phyloP scores from a whole-genome alignment of 352 stramenopile genomes.

The Peronospora tabacina region DNA sequence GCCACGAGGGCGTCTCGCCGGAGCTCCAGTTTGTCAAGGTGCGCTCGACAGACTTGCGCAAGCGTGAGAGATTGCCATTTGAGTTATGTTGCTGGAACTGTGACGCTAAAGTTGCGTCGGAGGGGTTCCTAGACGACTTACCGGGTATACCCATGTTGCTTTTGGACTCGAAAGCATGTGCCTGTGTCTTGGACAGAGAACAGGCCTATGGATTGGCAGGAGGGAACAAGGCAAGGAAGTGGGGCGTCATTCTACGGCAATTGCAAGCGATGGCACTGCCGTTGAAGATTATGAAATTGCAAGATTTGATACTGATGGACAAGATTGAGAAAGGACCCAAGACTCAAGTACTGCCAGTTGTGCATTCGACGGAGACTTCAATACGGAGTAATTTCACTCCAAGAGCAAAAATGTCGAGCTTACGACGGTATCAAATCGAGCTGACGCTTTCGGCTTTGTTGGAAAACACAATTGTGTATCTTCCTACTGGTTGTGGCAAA shows the following conservation, averaged over 20 bases:
- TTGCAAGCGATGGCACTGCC: slow-evolving; percentile 27
- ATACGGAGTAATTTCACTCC: slow-evolving; percentile 29
- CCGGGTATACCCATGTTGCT: slow-evolving; percentile 31
- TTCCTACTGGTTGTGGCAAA: slow-evolving; percentile 73
- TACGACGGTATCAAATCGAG: slow-evolving; percentile 66
- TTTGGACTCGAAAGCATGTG: slow-evolving; percentile 45
- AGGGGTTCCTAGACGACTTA: slow-evolving; percentile 34
- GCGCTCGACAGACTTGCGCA: slow-evolving; percentile 32
- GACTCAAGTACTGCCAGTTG: slow-evolving; percentile 10
- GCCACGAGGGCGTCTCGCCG: slow-evolving; percentile 21
- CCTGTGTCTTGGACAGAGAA: slow-evolving; percentile 23
- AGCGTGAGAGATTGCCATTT: slow-evolving; percentile 38
- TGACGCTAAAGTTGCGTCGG: slow-evolving; percentile 38
- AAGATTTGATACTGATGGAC: slow-evolving; percentile 10
- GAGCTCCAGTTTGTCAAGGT: slow-evolving; percentile 42
- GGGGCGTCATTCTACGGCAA: slow-evolving; percentile 30
- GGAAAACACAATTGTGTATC: slow-evolving; percentile 75
- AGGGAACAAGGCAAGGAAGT: slow-evolving; percentile 21
- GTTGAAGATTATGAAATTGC: slow-evolving; percentile 18
- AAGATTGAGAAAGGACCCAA: not conserved
- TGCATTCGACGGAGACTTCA: slow-evolving; percentile 25
- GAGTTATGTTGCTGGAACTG: slow-evolving; percentile 46
- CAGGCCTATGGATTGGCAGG: slow-evolving; percentile 6
- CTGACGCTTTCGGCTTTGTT: slow-evolving; percentile 55
- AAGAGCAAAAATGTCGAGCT: slow-evolving; percentile 35